Base-by-base conservation (phyloP, 1,139 yeast species). In the Scheffersomyces titani region DNA sequence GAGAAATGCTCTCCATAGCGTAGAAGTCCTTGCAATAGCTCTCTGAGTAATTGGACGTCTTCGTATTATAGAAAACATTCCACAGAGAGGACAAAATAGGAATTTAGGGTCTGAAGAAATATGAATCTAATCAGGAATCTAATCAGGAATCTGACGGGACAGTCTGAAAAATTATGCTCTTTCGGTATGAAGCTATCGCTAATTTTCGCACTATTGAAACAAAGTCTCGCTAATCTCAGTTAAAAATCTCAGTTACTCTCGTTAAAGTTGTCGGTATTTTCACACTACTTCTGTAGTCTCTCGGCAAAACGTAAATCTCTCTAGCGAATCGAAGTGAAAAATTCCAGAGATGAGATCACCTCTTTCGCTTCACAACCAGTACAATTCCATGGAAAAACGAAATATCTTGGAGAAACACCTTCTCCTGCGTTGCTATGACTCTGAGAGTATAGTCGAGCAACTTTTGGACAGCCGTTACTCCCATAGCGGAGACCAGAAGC, bases 381-480 rank as follows among this genome's bases (percentile, higher is more conserved):
- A 6, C 40, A 30, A 30, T 30, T 30, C 13, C 16, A 74, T 74
- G 78, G 69, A 80, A 62, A 65, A 76, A 50, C 69, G 72, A 46
- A 75, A 76, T 54, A 71, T 75, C 51, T 70, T 86, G n/a, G 92
- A 88, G 66, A 78, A 71, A 55, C 75, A 73, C 24, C 72, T 89
- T 20, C 76, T 89, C 19, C 72, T 85, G 1, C 71, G 90, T 56
- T 78, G 87, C 64, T 79, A 80, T 61, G 75, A 70, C 50, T 74
- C 76, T 5, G 65, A 66, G 67, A 80, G 69, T 53, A 72, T 57
- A 72, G 78, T 87, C 5, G 69, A 79, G 18, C 82, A 85, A 60
- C 73, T 88, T 1, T 70, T 89, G 30, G 79, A 79, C 48, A 72
- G 81, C 6, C 70, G 94, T 53, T 89, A 88, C 69, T 83, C 90